Percentiles rank a stretch among this genome's conserved stretches.
Evolutionary conservation across 371 early-diverging fungal genomes (phyloP).

Genomic region (Mucor plumbeus): DNA sequence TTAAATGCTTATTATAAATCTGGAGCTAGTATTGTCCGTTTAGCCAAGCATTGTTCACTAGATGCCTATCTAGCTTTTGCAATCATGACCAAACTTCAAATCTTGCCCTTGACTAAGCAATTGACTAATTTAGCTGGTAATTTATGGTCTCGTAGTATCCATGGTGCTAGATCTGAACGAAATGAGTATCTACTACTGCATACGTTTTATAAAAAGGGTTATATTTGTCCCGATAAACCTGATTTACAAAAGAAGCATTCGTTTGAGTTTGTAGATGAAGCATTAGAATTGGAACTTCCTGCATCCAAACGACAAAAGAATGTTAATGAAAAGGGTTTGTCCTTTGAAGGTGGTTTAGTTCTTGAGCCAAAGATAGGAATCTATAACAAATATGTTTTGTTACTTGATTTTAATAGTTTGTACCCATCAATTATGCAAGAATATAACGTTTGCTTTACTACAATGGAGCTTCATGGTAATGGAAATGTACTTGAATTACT

Average conservation of each 20-base stretch:
- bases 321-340: conserved; percentile 5
- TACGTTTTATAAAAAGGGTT: conserved; percentile 86
- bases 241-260: not conserved
- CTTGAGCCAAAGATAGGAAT: conserved; percentile 96
- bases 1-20: conserved; percentile 65
- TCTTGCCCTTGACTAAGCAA: conserved; percentile 89
- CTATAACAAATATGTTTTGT: conserved; percentile 92
- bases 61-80: conserved; percentile 77
- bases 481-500: conserved; percentile 81
- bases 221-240: conserved; percentile 83
- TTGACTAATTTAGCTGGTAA: conserved; percentile 92
- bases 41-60: conserved; percentile 77
- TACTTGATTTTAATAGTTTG: conserved; percentile 99
- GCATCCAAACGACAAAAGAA: conserved; percentile 35
- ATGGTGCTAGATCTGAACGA: conserved; percentile 91
- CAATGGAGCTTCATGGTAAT: conserved; percentile 58
- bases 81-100: conserved; percentile 81
- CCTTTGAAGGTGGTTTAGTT: conserved; percentile 98
- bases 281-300: conserved; percentile 34
- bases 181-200: conserved; percentile 98
- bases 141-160: conserved; percentile 86
- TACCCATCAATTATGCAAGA: conserved; percentile 99
- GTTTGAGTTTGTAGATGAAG: not conserved
- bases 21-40: conserved; percentile 54
- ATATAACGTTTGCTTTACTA: conserved; percentile 99